Conservation (phyloP, 2,329 filamentous ascomycete species). For the Colletotrichum caudatum region DNA sequence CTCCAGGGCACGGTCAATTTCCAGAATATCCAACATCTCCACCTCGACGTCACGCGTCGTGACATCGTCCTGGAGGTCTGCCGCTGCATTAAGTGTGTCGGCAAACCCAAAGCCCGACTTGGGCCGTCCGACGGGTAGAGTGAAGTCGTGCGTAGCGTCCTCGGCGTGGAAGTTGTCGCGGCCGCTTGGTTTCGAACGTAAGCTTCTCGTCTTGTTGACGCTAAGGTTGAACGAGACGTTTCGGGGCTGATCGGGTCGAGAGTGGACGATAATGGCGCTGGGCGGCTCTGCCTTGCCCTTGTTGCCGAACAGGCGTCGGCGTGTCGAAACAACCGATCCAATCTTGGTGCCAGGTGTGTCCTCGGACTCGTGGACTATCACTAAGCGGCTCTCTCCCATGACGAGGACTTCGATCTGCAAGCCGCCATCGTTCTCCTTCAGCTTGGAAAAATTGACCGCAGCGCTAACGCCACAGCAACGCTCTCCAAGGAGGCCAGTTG, state of each 20-base stretch:
- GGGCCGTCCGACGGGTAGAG: slow-evolving; percentile 47
- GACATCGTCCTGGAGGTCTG: slow-evolving; percentile 64
- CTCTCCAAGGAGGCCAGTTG: slow-evolving; percentile 67
- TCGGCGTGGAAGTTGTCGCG: slow-evolving; percentile 34
- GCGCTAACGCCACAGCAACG: slow-evolving; percentile 65
- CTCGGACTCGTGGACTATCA: slow-evolving; percentile 66
- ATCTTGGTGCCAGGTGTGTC: slow-evolving; percentile 60
- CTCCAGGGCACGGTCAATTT: slow-evolving; percentile 71
- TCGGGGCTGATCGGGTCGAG: slow-evolving; percentile 53
- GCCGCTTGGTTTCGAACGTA: slow-evolving; percentile 26
- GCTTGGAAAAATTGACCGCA: slow-evolving; percentile 53
- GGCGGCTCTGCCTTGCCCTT: slow-evolving; percentile 54
- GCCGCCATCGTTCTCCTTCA: slow-evolving; percentile 51
- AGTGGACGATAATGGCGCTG: slow-evolving; percentile 68
- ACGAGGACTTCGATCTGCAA: slow-evolving; percentile 67
- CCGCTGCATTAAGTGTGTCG: slow-evolving; percentile 64
- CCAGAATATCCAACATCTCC: slow-evolving; percentile 74
- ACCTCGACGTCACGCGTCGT: slow-evolving; percentile 66
- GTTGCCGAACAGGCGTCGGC: slow-evolving; percentile 48
- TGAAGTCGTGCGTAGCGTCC: slow-evolving; percentile 43
- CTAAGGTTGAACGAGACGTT: slow-evolving; percentile 65
- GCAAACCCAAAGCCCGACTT: slow-evolving; percentile 62
- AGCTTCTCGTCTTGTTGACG: slow-evolving; percentile 51
- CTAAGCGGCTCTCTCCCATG: slow-evolving; percentile 67
- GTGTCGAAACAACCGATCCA: slow-evolving; percentile 50